phyloP scores from a whole-genome alignment of 371 early-diverging fungal genomes.

The Syncephalastrum sp. region DNA sequence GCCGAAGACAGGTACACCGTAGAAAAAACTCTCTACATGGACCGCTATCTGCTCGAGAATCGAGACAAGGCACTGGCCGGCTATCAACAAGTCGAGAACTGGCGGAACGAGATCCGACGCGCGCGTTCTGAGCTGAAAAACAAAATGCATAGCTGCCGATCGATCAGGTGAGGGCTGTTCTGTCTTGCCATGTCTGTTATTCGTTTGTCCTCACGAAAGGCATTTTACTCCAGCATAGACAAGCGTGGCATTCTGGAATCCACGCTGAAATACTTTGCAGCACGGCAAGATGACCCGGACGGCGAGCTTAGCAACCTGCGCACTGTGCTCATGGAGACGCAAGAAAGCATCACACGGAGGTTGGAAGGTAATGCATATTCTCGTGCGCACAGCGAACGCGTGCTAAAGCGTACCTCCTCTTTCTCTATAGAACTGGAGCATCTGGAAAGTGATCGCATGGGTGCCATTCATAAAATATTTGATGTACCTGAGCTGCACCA shows the following conservation, averaged over 20 bases:
- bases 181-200: too few species aligned
- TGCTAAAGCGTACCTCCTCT: not conserved
- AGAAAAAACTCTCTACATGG: constrained; percentile 40
- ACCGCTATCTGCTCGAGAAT: constrained; percentile 38
- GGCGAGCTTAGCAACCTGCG: constrained; percentile 3
- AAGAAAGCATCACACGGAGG: constrained; percentile 12
- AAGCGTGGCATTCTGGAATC: constrained; percentile 20
- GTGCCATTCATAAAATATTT: constrained; percentile 16
- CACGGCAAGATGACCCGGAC: not conserved
- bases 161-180: too few species aligned
- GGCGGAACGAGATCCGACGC: constrained; percentile 18
- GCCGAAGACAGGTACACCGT: constrained; percentile 14
- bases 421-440: constrained; percentile 14
- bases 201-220: too few species aligned
- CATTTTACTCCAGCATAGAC: constrained; percentile 1
- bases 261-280: constrained; percentile 22
- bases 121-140: constrained; percentile 12
- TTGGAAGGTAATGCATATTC: constrained; percentile 14
- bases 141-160: not conserved
- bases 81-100: constrained; percentile 27
- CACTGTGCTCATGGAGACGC: constrained; percentile 3
- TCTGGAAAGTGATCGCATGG: constrained; percentile 10
- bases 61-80: constrained; percentile 19
- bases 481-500: constrained; percentile 25
- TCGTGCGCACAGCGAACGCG: too few species aligned